phyloP scores from a whole-genome alignment of 768 basidiomycete genomes.

The Russula ochroleuca region DNA sequence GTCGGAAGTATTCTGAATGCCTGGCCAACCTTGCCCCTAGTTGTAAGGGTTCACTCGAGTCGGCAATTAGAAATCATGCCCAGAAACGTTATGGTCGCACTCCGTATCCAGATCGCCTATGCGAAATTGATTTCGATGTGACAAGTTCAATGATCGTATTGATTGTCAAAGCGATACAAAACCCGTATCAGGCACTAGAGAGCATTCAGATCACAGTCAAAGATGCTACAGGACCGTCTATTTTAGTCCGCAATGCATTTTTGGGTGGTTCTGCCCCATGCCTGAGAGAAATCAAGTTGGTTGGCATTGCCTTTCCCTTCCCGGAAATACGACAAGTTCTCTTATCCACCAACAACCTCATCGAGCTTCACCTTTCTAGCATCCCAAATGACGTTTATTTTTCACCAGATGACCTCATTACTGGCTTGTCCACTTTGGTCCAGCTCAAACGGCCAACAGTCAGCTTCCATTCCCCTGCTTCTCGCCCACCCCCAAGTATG shows the following conservation, averaged over 20 bases:
- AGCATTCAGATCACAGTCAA: constrained; percentile 30
- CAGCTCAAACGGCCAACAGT: neutral
- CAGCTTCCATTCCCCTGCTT: neutral
- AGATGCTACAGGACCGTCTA: constrained; percentile 36
- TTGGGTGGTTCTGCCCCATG: constrained; percentile 6
- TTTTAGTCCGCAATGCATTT: neutral
- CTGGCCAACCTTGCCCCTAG: constrained; percentile 6
- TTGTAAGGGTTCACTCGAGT: neutral
- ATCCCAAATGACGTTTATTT: constrained; percentile 1
- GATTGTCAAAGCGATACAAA: constrained; percentile 32
- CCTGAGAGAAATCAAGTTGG: neutral
- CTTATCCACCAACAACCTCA: constrained; percentile 3
- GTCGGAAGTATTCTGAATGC: neutral
- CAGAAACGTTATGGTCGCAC: neutral
- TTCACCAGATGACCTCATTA: neutral
- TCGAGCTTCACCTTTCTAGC: neutral
- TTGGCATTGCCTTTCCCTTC: neutral
- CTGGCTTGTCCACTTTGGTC: neutral
- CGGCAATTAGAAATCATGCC: neutral
- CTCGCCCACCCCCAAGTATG: neutral
- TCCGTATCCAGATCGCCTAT: neutral
- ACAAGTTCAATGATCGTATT: neutral
- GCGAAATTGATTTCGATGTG: neutral
- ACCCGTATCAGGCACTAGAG: constrained; percentile 26
- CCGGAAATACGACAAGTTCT: constrained; percentile 2